Evolutionary conservation across 2,329 filamentous ascomycete genomes (phyloP).

Genomic region (Cladosporium austrohemisphaericum): DNA sequence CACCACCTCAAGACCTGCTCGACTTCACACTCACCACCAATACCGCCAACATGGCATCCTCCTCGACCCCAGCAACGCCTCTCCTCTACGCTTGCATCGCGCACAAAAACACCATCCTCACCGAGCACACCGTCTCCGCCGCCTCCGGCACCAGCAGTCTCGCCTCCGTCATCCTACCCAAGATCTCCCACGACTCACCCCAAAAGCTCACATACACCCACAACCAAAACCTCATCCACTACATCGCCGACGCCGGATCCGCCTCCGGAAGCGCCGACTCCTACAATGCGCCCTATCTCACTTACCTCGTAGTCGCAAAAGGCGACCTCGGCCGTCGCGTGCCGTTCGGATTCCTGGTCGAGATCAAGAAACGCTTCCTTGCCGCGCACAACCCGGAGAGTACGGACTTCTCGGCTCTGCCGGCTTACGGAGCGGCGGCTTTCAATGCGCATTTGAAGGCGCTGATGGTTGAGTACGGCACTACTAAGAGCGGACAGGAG

Average conservation of each 20-base stretch:
- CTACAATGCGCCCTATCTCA: constrained; percentile 65
- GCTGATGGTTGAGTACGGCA: constrained; percentile 81
- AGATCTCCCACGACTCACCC: constrained; percentile 74
- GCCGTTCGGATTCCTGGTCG: constrained; percentile 86
- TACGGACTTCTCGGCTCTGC: constrained; percentile 72
- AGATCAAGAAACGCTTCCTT: constrained; percentile 86
- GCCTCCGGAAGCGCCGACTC: constrained; percentile 27
- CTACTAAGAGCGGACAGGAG: constrained; percentile 67
- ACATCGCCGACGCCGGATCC: constrained; percentile 69
- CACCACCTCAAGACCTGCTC: too few relatives aligned
- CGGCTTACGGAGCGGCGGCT: constrained; percentile 82
- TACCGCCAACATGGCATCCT: constrained; percentile 33
- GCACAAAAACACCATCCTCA: constrained; percentile 85
- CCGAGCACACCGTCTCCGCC: constrained; percentile 85
- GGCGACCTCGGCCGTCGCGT: constrained; percentile 78
- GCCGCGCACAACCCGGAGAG: constrained; percentile 60
- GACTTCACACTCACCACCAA: not conserved
- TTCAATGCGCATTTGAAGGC: constrained; percentile 78
- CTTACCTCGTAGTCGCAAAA: constrained; percentile 86
- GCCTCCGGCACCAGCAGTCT: constrained; percentile 80
- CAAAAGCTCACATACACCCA: constrained; percentile 88
- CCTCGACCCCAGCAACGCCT: constrained; percentile 33
- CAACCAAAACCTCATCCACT: constrained; percentile 89
- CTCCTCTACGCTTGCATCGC: constrained; percentile 73
- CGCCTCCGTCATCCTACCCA: constrained; percentile 89